Evolutionary conservation across 768 basidiomycete species (phyloP).

Genomic region (Collybiopsis luxurians): DNA sequence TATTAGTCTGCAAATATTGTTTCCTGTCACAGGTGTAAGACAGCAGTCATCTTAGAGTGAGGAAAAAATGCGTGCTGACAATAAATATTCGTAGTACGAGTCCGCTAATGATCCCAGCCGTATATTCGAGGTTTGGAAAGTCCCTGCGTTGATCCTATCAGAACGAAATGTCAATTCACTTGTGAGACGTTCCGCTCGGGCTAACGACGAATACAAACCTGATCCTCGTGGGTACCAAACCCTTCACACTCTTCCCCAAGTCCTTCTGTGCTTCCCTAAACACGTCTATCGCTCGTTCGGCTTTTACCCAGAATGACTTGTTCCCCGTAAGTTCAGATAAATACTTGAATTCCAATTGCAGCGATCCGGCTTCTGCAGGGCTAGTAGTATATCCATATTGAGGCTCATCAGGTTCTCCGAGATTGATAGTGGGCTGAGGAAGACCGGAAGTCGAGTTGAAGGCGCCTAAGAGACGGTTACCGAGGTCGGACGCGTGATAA

Average conservation of each 20-base stretch:
- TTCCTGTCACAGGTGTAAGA: slow-evolving; percentile 30
- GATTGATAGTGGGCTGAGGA: slow-evolving; percentile 60
- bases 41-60: background rate
- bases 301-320: slow-evolving; percentile 62
- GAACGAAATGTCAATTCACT: background rate
- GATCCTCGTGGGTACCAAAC: slow-evolving; percentile 69
- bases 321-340: slow-evolving; percentile 63
- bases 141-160: slow-evolving; percentile 17
- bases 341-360: slow-evolving; percentile 78
- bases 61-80: slow-evolving; percentile 36
- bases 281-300: slow-evolving; percentile 60
- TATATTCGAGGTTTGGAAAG: slow-evolving; percentile 47
- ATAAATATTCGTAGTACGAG: slow-evolving; percentile 75
- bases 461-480: slow-evolving; percentile 58
- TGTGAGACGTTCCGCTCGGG: too few relatives aligned
- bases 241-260: slow-evolving; percentile 35
- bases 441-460: slow-evolving; percentile 70
- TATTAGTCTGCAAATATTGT: slow-evolving; percentile 58
- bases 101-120: slow-evolving; percentile 77
- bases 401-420: slow-evolving; percentile 58
- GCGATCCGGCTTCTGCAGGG: slow-evolving; percentile 60
- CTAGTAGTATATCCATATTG: slow-evolving; percentile 48
- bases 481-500: slow-evolving; percentile 62
- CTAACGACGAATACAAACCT: slow-evolving; percentile 33
- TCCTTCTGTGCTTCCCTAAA: slow-evolving; percentile 40